Evolutionary conservation across 176 grass and related monocot genomes (phyloP).

Genomic region (Avena atlantica): DNA sequence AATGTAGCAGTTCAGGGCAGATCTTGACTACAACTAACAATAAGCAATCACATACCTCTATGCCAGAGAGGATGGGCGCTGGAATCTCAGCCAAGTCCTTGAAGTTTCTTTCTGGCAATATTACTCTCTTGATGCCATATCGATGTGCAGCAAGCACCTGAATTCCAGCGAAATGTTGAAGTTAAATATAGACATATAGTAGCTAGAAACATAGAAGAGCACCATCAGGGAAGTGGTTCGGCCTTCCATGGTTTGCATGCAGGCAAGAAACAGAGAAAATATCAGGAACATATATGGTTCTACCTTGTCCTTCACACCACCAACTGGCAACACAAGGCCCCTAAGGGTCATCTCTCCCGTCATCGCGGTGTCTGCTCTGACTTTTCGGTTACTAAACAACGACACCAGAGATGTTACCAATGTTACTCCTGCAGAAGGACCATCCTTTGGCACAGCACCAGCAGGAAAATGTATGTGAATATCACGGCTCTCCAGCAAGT

Average conservation of each 20-base stretch:
- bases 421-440: constrained; percentile 95
- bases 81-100: constrained; percentile 96
- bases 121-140: constrained; percentile 96
- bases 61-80: constrained; percentile 71
- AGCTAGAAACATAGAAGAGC: background rate
- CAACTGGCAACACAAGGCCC: constrained; percentile 94
- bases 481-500: constrained; percentile 84
- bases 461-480: constrained; percentile 99
- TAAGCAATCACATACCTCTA: constrained; percentile 69
- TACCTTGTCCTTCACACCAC: constrained; percentile 98
- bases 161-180: constrained; percentile 27
- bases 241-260: constrained; percentile 5
- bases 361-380: constrained; percentile 97
- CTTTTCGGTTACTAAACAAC: constrained; percentile 84
- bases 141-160: constrained; percentile 93
- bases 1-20: background rate
- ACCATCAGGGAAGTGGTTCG: constrained; percentile 11
- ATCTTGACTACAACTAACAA: constrained; percentile 22
- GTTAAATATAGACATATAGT: constrained; percentile 1
- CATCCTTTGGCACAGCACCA: constrained; percentile 99
- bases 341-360: constrained; percentile 98
- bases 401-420: constrained; percentile 90
- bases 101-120: constrained; percentile 92
- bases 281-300: background rate
- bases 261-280: constrained; percentile 2